Conservation (phyloP, 2,329 filamentous ascomycete genomes). For the Paracoccidioides lutzii region DNA sequence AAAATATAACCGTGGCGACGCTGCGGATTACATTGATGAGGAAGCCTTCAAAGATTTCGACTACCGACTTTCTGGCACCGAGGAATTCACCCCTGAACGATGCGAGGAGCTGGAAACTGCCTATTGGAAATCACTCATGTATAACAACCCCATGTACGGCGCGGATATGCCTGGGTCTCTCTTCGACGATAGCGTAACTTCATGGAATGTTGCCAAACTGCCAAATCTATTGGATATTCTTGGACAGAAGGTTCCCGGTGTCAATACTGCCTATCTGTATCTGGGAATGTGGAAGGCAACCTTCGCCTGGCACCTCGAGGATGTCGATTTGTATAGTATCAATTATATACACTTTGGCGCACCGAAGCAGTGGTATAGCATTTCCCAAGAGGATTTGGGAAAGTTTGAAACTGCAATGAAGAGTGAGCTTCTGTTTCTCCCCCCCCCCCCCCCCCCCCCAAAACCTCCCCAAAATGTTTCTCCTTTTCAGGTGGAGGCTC, state of each 20-base stretch:
- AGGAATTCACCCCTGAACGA: constrained; percentile 79
- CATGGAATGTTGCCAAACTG: constrained; percentile 91
- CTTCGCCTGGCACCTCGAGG: constrained; percentile 97
- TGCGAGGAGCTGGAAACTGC: constrained; percentile 88
- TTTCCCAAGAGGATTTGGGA: constrained; percentile 85
- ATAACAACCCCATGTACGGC: constrained; percentile 86
- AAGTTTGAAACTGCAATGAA: constrained; percentile 93
- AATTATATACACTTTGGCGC: constrained; percentile 99
- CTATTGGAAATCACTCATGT: constrained; percentile 96
- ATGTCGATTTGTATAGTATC: constrained; percentile 98
- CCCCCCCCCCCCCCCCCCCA: too few relatives aligned
- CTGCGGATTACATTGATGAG: constrained; percentile 70
- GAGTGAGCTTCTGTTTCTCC: constrained; percentile 30
- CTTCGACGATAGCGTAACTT: constrained; percentile 71
- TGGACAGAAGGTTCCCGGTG: constrained; percentile 88
- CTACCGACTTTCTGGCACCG: constrained; percentile 69
- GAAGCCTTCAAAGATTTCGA: constrained; percentile 83
- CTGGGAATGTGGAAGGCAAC: constrained; percentile 99
- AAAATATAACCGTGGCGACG: constrained; percentile 71
- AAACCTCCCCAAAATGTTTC: constrained; percentile 32
- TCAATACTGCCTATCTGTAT: constrained; percentile 96
- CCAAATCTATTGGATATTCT: constrained; percentile 88
- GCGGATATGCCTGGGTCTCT: constrained; percentile 93
- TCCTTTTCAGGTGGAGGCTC: constrained; percentile 24
- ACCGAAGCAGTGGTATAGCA: constrained; percentile 99